phyloP scores from a whole-genome alignment of 331 rosid genomes.

The Prunus yedoensis region DNA sequence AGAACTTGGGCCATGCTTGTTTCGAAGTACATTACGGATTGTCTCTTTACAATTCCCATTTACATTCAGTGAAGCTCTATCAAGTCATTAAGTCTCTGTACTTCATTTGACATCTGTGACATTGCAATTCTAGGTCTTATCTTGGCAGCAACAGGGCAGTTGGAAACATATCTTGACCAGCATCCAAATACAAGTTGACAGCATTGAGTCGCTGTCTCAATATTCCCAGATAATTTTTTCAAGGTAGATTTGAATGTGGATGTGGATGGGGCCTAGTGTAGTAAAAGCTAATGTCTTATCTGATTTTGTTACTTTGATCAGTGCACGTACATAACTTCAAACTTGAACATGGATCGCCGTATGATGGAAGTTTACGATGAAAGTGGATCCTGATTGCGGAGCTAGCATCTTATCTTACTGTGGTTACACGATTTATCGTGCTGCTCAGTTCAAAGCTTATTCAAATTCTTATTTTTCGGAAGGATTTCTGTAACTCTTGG shows the following conservation, averaged over 20 bases:
- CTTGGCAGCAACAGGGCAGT: conserved; percentile 80
- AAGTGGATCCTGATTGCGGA: conserved; percentile 8
- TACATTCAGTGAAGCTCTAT: background rate
- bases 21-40: background rate
- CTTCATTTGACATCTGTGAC: conserved; percentile 10
- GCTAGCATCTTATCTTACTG: background rate
- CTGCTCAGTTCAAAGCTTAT: conserved; percentile 5
- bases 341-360: background rate
- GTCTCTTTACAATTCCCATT: background rate
- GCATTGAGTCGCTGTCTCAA: background rate
- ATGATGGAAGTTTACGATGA: background rate
- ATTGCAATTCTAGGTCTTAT: conserved; percentile 67
- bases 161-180: conserved; percentile 56
- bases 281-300: background rate
- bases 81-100: background rate
- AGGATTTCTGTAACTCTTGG: background rate
- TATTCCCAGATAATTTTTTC: conserved; percentile 21
- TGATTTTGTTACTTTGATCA: too few species aligned
- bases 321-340: background rate
- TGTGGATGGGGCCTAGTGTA: background rate
- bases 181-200: conserved; percentile 55
- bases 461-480: background rate
- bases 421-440: background rate
- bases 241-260: conserved; percentile 24
- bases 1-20: background rate